Conservation (phyloP, 169 alveolate species). For the Cryptosporidium felis region DNA sequence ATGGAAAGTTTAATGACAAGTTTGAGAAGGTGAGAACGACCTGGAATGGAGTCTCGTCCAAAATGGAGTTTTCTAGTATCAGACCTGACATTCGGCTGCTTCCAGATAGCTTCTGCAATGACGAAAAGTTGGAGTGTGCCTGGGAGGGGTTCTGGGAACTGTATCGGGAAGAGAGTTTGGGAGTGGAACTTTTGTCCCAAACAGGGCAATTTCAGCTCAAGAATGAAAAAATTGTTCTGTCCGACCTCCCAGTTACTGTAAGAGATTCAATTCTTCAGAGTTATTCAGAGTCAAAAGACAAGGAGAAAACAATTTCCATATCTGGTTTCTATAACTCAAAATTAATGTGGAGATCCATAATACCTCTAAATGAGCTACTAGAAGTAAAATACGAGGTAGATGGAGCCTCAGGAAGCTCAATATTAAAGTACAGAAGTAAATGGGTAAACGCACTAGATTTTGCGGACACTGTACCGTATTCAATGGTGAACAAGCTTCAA, state of each 20-base stretch:
- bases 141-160: constrained; percentile 69
- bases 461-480: constrained; percentile 30
- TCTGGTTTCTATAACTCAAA: constrained; percentile 1
- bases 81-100: constrained; percentile 20
- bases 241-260: constrained; percentile 19
- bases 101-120: constrained; percentile 15
- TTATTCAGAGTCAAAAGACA: background rate
- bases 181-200: background rate
- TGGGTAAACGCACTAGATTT: constrained; percentile 56
- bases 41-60: constrained; percentile 64
- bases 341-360: constrained; percentile 1
- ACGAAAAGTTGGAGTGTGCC: background rate
- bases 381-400: background rate
- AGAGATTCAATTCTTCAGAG: background rate
- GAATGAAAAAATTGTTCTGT: constrained; percentile 30
- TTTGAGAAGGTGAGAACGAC: constrained; percentile 16
- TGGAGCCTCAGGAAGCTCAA: background rate
- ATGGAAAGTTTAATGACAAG: background rate
- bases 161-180: background rate
- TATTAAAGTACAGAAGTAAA: background rate
- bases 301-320: background rate
- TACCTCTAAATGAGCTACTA: background rate
- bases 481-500: constrained; percentile 30
- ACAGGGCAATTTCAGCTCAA: background rate
- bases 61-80: constrained; percentile 3